phyloP scores from a whole-genome alignment of 352 stramenopile genomes.

The Phytophthora pini region DNA sequence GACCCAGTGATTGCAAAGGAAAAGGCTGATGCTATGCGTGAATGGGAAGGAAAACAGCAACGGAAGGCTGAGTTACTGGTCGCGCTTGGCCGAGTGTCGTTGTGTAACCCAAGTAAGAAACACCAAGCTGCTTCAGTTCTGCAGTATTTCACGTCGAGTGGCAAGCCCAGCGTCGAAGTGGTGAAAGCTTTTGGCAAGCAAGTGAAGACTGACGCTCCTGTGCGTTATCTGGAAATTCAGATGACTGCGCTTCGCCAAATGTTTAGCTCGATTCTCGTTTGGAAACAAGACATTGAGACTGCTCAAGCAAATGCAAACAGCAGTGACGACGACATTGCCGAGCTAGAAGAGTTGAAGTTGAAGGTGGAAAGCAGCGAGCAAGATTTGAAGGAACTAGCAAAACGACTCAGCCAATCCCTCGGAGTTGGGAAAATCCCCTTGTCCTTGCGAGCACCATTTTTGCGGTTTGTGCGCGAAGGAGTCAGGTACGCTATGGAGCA shows the following conservation, averaged over 20 bases:
- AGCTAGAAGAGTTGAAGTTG: conserved; percentile 63
- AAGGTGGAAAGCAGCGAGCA: conserved; percentile 53
- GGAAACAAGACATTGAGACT: conserved; percentile 65
- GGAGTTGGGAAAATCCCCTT: conserved; percentile 76
- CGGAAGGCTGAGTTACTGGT: conserved; percentile 73
- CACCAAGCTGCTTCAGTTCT: conserved; percentile 78
- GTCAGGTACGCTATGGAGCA: conserved; percentile 74
- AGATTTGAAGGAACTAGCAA: conserved; percentile 77
- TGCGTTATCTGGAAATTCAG: conserved; percentile 89
- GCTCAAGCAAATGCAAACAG: conserved; percentile 19
- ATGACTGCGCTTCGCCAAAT: conserved; percentile 84
- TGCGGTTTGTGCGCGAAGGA: conserved; percentile 85
- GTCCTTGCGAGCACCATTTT: conserved; percentile 75
- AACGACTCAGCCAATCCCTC: conserved; percentile 82
- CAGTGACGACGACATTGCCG: conserved; percentile 38
- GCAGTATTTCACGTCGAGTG: conserved; percentile 64
- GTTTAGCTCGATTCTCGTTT: conserved; percentile 64
- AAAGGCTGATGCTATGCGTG: conserved; percentile 27
- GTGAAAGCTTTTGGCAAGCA: conserved; percentile 85
- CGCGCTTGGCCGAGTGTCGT: conserved; percentile 70
- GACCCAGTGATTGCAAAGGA: conserved; percentile 23
- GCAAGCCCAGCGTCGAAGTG: conserved; percentile 62
- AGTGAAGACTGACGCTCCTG: conserved; percentile 74
- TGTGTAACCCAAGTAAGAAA: conserved; percentile 88
- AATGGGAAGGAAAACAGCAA: conserved; percentile 42